Conservation (phyloP, 2,329 filamentous ascomycete genomes). For the Aspergillus brunneoviolaceus region DNA sequence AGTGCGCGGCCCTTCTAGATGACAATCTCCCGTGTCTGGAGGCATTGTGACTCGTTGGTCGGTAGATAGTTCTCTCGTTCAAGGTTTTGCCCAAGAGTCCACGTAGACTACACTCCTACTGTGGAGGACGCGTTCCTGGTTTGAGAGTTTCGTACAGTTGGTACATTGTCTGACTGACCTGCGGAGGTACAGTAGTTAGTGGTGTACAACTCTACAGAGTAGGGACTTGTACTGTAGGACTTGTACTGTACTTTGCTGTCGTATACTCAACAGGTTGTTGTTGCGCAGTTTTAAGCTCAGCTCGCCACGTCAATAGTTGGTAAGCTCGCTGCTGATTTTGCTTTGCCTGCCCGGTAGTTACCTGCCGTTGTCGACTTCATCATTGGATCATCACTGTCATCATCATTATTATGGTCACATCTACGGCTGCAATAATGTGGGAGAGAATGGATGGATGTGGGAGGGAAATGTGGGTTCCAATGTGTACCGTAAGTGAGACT, state of each 20-base stretch:
- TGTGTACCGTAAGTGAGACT: neutral
- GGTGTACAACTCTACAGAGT: too few species aligned
- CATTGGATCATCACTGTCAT: neutral
- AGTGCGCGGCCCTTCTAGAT: conserved; percentile 22
- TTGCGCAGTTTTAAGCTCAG: neutral
- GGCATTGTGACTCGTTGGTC: neutral
- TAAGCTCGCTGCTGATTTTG: neutral
- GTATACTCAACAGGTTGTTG: too few species aligned
- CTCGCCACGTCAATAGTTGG: neutral
- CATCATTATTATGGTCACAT: neutral
- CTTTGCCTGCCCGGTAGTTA: neutral
- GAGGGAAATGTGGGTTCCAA: neutral
- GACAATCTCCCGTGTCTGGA: conserved; percentile 25
- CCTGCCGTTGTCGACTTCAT: neutral
- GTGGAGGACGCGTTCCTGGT: too few species aligned
- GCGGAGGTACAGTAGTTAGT: too few species aligned
- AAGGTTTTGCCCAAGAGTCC: too few species aligned
- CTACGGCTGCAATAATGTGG: neutral
- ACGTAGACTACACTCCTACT: too few species aligned
- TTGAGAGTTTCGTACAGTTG: too few species aligned
- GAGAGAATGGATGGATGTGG: neutral
- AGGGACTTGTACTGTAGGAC: too few species aligned
- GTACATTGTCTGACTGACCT: too few species aligned
- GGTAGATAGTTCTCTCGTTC: neutral
- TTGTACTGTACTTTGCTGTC: too few species aligned